These are phyloP conservation scores for Cyclanthera cordifolia DNA, from an alignment of 306 rosid genomes.

Conservation along the genomic window DNA sequence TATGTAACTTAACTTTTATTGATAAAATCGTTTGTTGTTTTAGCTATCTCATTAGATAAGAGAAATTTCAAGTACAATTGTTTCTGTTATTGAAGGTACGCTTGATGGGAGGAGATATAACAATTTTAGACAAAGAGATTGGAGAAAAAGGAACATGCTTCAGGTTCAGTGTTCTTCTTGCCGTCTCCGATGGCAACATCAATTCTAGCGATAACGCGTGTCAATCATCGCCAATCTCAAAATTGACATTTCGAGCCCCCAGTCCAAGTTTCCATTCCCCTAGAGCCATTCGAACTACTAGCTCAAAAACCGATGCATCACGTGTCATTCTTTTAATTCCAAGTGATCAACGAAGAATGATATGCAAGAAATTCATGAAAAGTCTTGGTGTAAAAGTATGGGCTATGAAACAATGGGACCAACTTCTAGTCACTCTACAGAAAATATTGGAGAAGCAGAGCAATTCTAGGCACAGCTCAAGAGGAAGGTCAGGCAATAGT, in stretches of 20 bases:
- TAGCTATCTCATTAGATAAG: not conserved
- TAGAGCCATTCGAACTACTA: conserved; percentile 19
- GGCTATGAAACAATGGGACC: conserved; percentile 19
- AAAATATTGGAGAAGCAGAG: conserved; percentile 12
- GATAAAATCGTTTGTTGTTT: not conserved
- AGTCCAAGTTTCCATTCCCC: conserved; percentile 26
- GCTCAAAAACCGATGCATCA: conserved; percentile 39
- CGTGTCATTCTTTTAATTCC: conserved; percentile 23
- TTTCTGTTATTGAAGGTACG: conserved; percentile 35
- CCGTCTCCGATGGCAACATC: conserved; percentile 23
- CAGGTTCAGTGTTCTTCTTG: conserved; percentile 47
- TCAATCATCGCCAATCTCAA: conserved; percentile 12
- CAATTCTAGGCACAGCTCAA: conserved; percentile 15
- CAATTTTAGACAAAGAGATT: conserved; percentile 50
- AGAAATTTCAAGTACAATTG: not conserved
- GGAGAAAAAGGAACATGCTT: conserved; percentile 64
- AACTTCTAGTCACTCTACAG: conserved; percentile 18
- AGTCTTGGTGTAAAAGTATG: conserved; percentile 23
- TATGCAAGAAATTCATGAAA: conserved; percentile 26
- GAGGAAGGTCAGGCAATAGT: conserved; percentile 15
- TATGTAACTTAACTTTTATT: conserved; percentile 16
- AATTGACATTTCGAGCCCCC: not conserved
- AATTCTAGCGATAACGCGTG: conserved; percentile 12
- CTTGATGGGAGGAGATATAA: conserved; percentile 71
- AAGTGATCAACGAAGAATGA: conserved; percentile 16